Evolutionary conservation across 192 early-diverging fungal genomes (phyloP).

Genomic region (Umbelopsis vinacea): DNA sequence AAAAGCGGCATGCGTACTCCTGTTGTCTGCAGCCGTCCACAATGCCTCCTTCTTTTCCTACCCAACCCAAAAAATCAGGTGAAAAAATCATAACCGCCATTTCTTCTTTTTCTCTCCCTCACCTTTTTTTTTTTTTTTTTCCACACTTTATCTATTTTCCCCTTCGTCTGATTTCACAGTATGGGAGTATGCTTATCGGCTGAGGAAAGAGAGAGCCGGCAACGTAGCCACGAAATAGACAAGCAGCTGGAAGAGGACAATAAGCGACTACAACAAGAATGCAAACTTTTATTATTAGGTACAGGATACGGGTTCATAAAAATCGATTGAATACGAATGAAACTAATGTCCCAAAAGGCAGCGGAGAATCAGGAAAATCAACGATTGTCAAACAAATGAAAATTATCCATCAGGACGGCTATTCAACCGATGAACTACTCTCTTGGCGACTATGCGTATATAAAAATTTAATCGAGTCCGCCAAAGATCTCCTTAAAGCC

Average conservation of each 20-base stretch:
- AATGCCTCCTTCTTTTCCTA: background rate
- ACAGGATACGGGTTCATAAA: background rate
- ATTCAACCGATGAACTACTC: constrained; percentile 77
- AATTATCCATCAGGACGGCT: constrained; percentile 91
- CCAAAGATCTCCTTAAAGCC: constrained; percentile 65
- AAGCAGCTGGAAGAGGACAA: constrained; percentile 65
- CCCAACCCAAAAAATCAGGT: background rate
- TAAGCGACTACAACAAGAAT: constrained; percentile 63
- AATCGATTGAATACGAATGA: background rate
- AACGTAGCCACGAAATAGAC: constrained; percentile 60
- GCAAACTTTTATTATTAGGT: constrained; percentile 75
- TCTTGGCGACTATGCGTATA: constrained; percentile 76
- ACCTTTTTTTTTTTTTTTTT: constrained; percentile 1
- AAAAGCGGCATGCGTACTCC: background rate
- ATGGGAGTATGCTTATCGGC: constrained; percentile 70
- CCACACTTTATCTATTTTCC: background rate
- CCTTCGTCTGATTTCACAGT: background rate
- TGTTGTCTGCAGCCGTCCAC: background rate
- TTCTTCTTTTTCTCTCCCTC: background rate
- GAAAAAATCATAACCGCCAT: background rate
- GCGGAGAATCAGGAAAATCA: constrained; percentile 91
- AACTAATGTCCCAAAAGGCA: constrained; percentile 47
- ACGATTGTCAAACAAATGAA: constrained; percentile 97
- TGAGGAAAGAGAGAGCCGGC: constrained; percentile 57
- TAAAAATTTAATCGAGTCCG: constrained; percentile 84